Base-by-base conservation (phyloP, 495 filamentous ascomycete species). In the Parathielavia appendiculata region DNA sequence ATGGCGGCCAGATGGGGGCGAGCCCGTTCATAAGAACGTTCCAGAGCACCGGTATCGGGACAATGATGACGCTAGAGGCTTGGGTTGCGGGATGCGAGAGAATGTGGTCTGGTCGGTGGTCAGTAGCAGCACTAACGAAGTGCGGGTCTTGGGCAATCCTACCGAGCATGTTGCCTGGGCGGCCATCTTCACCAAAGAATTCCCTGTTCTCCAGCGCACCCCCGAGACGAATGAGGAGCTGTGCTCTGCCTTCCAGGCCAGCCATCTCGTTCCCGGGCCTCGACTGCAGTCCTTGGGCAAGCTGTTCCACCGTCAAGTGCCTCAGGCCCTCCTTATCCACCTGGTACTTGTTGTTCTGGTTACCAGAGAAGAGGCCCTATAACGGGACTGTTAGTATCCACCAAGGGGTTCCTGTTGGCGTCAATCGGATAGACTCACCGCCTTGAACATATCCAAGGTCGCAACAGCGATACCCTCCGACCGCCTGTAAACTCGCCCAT, bases 81-180 rank as follows among this genome's bases (percentile, higher is more conserved):
- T 90, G 83, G 11, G 95, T 96, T 0, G 88, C 83, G 0, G 92
- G 86, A 66, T 98, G 95, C 22, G 86, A 84, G n/a, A 98, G 81
- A 50, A 98, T 84, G 69, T 95, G 91, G 70, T 97, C 93, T 95
- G 57, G 34, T 16, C 7, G 23, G 41, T 19, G 19, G 57, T 69
- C 46, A 64, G 55, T 41, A 46, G 32, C 19, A 26, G 22, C 22
- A 20, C 14, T 26, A 19, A 7, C 0, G 41, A 2, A 0, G 20
- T 12, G 26, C 19, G 17, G 14, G 12, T 0, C 14, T 13, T 13
- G 12, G 19, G 9, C 17, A 49, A 68, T 1, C 83, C 60, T 81
- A 95, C 91, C 91, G 44, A 98, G 83, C 86, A 98, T 92, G 66
- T 95, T 93, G 59, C 95, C 93, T 22, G 93, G 93, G 57, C 93